These are phyloP conservation scores for Tetrapisispora taiwanensis DNA, from an alignment of 805 yeast genomes.

Conservation along the genomic window DNA sequence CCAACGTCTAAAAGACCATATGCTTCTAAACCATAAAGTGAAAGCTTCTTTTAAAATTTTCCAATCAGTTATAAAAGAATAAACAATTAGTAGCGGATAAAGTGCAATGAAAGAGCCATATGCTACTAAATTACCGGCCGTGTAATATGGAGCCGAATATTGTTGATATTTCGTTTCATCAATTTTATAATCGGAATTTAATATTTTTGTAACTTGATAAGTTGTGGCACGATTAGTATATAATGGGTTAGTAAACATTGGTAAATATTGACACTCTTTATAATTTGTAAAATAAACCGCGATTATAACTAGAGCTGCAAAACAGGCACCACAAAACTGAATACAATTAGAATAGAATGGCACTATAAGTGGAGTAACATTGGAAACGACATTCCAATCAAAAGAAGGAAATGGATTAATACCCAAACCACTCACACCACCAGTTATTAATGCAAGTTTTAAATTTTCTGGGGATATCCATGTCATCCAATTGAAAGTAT, in stretches of 20 bases:
- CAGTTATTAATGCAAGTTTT: constrained; percentile 41
- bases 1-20: constrained; percentile 9
- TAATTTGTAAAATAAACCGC: constrained; percentile 34
- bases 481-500: constrained; percentile 44
- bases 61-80: constrained; percentile 40
- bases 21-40: constrained; percentile 22
- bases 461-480: constrained; percentile 47
- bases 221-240: constrained; percentile 42
- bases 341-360: constrained; percentile 36
- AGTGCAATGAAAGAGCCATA: constrained; percentile 50
- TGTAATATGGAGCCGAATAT: constrained; percentile 59
- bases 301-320: constrained; percentile 29
- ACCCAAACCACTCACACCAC: constrained; percentile 39
- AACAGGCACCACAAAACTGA: constrained; percentile 27
- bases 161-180: constrained; percentile 38
- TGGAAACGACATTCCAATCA: constrained; percentile 40
- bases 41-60: constrained; percentile 29
- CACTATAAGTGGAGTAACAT: constrained; percentile 30
- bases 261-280: constrained; percentile 32
- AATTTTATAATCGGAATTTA: constrained; percentile 35
- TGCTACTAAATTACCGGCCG: constrained; percentile 50
- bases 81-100: constrained; percentile 46
- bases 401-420: constrained; percentile 44
- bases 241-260: constrained; percentile 40
- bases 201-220: constrained; percentile 38